These are phyloP conservation scores for Acanthamoeba lenticulata DNA, from an alignment of 208 protist species.

Conservation along the genomic window DNA sequence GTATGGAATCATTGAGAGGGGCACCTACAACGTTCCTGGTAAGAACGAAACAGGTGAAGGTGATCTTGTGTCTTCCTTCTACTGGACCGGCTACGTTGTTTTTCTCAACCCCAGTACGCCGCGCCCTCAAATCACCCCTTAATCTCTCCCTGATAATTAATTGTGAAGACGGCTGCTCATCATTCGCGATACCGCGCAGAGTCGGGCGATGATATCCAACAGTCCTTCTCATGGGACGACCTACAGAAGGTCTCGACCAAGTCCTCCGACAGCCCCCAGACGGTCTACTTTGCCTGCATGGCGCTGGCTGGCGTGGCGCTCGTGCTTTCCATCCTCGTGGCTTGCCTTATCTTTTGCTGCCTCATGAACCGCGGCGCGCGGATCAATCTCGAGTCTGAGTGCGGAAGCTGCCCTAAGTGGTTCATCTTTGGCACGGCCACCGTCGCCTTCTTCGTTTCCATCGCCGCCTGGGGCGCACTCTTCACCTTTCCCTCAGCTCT, in stretches of 20 bases:
- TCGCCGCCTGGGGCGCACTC: neutral
- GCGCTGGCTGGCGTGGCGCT: neutral
- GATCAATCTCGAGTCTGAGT: neutral
- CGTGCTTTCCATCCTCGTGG: neutral
- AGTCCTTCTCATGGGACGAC: neutral
- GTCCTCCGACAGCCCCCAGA: neutral
- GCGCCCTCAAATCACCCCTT: too few relatives aligned
- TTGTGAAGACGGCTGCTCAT: too few relatives aligned
- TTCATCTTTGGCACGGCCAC: neutral
- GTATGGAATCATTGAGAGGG: neutral
- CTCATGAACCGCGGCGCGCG: neutral
- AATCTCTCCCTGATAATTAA: too few relatives aligned
- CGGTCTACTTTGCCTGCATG: slow-evolving; percentile 32
- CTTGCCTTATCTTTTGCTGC: neutral
- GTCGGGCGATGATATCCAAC: neutral
- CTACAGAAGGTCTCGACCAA: neutral
- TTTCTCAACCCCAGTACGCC: neutral
- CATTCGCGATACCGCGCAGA: neutral
- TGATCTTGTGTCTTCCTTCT: neutral
- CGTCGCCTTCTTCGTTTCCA: neutral
- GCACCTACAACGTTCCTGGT: neutral
- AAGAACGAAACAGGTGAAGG: neutral
- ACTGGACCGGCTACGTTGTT: neutral
- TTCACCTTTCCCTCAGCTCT: neutral
- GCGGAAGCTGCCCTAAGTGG: neutral